Evolutionary conservation across 805 yeast genomes (phyloP).

Genomic region (Wickerhamiella lipophila): DNA sequence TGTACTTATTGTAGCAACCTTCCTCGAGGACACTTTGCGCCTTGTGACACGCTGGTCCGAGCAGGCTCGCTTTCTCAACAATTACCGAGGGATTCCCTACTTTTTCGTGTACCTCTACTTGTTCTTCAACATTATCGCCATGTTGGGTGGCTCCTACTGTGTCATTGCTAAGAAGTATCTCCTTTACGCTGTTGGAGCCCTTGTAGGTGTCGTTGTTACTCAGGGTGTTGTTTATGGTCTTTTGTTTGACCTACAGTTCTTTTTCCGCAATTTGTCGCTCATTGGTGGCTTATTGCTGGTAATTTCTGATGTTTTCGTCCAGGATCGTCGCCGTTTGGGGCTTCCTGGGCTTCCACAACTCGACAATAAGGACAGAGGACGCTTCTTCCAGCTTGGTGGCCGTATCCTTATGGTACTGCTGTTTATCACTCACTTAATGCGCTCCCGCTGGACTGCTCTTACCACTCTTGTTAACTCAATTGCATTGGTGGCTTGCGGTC

Average conservation of each 20-base stretch:
- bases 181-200: slow-evolving; percentile 54
- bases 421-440: slow-evolving; percentile 72
- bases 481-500: slow-evolving; percentile 56
- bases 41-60: slow-evolving; percentile 81
- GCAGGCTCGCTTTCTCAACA: slow-evolving; percentile 73
- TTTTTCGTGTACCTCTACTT: slow-evolving; percentile 67
- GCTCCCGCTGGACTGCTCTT: slow-evolving; percentile 51
- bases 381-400: slow-evolving; percentile 76
- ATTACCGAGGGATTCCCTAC: slow-evolving; percentile 65
- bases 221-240: slow-evolving; percentile 88
- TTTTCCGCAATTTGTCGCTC: slow-evolving; percentile 76
- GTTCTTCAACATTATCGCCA: slow-evolving; percentile 46
- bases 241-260: slow-evolving; percentile 64
- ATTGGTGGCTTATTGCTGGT: slow-evolving; percentile 87
- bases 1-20: slow-evolving; percentile 83
- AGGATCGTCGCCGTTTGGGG: slow-evolving; percentile 51
- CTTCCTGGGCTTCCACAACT: slow-evolving; percentile 70
- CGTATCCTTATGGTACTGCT: slow-evolving; percentile 72
- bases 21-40: slow-evolving; percentile 77
- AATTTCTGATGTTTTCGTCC: slow-evolving; percentile 71
- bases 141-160: slow-evolving; percentile 61
- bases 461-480: slow-evolving; percentile 52
- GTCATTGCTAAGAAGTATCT: slow-evolving; percentile 58
- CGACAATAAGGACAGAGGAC: slow-evolving; percentile 56
- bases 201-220: slow-evolving; percentile 55